phyloP scores from a whole-genome alignment of 108 stramenopile species.

The Pseudonitzschia pungens region DNA sequence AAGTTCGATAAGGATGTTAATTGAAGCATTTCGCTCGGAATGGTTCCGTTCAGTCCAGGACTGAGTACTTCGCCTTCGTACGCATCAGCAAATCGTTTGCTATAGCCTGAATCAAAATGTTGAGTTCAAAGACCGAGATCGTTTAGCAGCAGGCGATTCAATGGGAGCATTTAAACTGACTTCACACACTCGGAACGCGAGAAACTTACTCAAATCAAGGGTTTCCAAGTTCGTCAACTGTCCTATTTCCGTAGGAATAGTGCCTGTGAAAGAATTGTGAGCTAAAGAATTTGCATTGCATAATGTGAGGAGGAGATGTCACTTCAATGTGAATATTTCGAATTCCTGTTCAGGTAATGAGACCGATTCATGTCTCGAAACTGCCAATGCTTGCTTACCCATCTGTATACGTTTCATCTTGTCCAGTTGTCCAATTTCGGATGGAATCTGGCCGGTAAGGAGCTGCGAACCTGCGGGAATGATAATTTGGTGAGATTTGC shows the following conservation, averaged over 20 bases:
- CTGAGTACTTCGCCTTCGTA: too few species aligned
- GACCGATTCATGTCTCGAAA: neutral
- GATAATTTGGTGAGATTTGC: neutral
- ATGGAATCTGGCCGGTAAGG: neutral
- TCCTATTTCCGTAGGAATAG: slow-evolving; percentile 12
- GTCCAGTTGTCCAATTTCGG: neutral
- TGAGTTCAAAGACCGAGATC: too few species aligned
- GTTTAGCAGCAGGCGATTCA: neutral
- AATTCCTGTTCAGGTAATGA: neutral
- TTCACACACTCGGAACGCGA: neutral
- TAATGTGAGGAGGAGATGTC: too few species aligned
- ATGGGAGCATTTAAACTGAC: neutral
- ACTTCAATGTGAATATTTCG: neutral
- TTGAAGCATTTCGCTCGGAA: neutral
- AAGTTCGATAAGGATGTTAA: neutral
- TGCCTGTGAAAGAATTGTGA: slow-evolving; percentile 1
- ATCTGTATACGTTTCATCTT: neutral
- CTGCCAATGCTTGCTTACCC: neutral
- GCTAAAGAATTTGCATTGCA: neutral
- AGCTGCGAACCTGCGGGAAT: neutral
- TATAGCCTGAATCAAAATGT: too few species aligned
- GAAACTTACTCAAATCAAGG: neutral
- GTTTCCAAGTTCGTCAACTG: neutral
- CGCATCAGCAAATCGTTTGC: too few species aligned
- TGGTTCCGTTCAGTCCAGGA: neutral